phyloP scores from a whole-genome alignment of 75 land plant genomes.

The Pinus tabuliformis region DNA sequence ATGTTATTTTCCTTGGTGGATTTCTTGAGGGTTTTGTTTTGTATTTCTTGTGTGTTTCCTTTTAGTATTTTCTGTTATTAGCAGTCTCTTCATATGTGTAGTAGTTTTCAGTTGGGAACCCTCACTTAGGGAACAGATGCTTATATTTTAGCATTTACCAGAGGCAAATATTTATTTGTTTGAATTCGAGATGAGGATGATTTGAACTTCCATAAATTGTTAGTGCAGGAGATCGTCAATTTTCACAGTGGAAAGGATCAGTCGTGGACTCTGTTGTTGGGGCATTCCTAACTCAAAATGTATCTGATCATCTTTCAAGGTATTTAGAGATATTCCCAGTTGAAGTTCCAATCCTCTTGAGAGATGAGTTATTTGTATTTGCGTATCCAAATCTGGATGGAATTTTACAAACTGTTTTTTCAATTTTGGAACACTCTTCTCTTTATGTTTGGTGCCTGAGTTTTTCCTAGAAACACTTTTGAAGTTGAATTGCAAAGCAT shows the following conservation, averaged over 20 bases:
- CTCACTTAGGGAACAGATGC: neutral
- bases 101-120: neutral
- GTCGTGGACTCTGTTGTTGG: conserved; percentile 78
- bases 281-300: conserved; percentile 82
- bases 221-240: conserved; percentile 48
- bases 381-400: neutral
- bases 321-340: conserved; percentile 13
- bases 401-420: neutral
- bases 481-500: neutral
- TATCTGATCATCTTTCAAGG: conserved; percentile 79
- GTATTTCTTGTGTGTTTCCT: neutral
- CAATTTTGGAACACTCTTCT: no score
- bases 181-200: neutral
- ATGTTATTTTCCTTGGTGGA: neutral
- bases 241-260: conserved; percentile 72
- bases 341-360: neutral
- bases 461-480: conserved; percentile 1
- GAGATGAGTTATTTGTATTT: neutral
- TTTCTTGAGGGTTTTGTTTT: neutral
- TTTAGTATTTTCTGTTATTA: neutral
- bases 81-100: neutral
- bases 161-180: neutral
- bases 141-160: neutral
- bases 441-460: neutral
- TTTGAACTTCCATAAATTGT: neutral